These are phyloP conservation scores for Dendrobium chrysotoxum DNA, from an alignment of 106 monocot species.

Conservation along the genomic window DNA sequence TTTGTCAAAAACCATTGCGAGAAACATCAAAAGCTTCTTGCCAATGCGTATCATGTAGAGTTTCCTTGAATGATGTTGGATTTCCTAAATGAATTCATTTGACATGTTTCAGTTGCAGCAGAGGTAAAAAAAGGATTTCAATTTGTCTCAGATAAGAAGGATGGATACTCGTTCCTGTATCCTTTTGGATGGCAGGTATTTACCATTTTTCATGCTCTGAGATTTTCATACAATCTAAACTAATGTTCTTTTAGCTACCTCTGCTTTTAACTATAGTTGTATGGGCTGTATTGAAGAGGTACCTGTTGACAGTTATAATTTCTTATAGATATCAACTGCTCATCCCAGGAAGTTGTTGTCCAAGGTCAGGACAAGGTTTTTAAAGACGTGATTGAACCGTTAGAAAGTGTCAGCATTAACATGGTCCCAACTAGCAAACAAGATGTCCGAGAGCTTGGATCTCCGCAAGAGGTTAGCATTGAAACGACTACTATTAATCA, in stretches of 20 bases:
- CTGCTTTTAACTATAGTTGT: neutral
- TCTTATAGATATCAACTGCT: conserved; percentile 21
- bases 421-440: conserved; percentile 65
- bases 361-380: conserved; percentile 94
- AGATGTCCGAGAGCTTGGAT: conserved; percentile 72
- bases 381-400: conserved; percentile 94
- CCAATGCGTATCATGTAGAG: neutral
- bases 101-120: conserved; percentile 69
- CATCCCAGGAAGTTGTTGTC: conserved; percentile 70
- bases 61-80: neutral
- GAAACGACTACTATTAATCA: neutral
- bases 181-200: conserved; percentile 95
- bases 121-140: conserved; percentile 88
- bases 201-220: neutral
- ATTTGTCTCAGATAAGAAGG: conserved; percentile 63
- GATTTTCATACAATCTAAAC: neutral
- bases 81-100: conserved; percentile 27
- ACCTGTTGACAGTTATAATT: conserved; percentile 11
- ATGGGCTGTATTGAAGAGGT: conserved; percentile 9
- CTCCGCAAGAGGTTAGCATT: conserved; percentile 62
- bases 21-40: neutral
- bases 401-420: conserved; percentile 92
- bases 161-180: conserved; percentile 84
- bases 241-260: neutral
- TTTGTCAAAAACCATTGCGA: neutral